These are phyloP conservation scores for Dactylis glomerata DNA, from an alignment of 176 grass and related monocot genomes.

Conservation along the genomic window DNA sequence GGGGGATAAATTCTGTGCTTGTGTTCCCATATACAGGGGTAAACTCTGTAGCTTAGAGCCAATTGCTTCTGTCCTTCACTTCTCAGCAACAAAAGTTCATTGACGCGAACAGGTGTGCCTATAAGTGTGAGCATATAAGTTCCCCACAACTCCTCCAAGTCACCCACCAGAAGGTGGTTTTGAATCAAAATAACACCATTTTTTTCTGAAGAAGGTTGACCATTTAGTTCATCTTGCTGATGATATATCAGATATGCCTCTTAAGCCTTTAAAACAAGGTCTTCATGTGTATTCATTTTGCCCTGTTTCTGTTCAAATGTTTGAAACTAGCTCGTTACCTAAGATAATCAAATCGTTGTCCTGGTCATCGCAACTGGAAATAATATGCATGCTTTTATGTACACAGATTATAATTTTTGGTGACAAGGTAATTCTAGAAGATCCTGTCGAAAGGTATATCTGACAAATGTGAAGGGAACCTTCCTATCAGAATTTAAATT, in stretches of 20 bases:
- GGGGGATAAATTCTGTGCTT: background rate
- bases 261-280: background rate
- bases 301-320: background rate
- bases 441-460: slow-evolving; percentile 73
- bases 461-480: background rate
- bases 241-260: background rate
- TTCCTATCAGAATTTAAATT: slow-evolving; percentile 7
- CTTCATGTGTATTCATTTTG: background rate
- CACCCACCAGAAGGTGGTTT: too few species aligned
- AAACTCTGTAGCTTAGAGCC: background rate
- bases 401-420: slow-evolving; percentile 88
- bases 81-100: background rate
- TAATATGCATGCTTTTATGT: slow-evolving; percentile 31
- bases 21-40: background rate
- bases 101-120: background rate
- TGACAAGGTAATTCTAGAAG: slow-evolving; percentile 84
- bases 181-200: background rate
- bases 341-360: background rate
- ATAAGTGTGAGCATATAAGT: background rate
- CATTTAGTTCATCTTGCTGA: background rate
- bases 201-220: background rate
- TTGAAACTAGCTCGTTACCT: background rate
- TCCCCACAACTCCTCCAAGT: background rate
- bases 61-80: background rate
- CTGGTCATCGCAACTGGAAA: background rate